These are phyloP conservation scores for Lactarius hengduanensis DNA, from an alignment of 768 basidiomycete genomes.

Conservation along the genomic window DNA sequence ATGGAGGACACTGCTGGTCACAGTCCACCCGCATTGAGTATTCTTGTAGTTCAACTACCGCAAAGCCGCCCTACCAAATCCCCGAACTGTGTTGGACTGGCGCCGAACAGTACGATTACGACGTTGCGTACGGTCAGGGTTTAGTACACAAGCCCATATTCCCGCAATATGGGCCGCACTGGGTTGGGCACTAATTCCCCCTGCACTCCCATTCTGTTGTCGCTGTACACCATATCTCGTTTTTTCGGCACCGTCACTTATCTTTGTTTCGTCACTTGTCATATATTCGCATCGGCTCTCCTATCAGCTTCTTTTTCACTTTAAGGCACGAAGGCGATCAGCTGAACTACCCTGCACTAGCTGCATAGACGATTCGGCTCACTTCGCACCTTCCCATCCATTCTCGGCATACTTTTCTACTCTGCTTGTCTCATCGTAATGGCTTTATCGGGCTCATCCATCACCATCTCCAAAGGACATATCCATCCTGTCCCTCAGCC, in stretches of 20 bases:
- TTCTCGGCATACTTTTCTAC: constrained; percentile 30
- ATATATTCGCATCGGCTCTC: constrained; percentile 28
- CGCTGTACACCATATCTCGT: constrained; percentile 12
- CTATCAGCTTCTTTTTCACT: constrained; percentile 17
- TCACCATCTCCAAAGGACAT: constrained; percentile 44
- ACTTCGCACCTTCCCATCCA: constrained; percentile 36
- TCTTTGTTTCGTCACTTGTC: constrained; percentile 33
- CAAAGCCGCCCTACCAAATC: constrained; percentile 18
- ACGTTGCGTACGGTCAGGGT: constrained; percentile 42
- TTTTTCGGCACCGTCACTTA: constrained; percentile 27
- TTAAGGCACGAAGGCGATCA: constrained; percentile 20
- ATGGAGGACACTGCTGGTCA: constrained; percentile 16
- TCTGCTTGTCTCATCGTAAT: constrained; percentile 32
- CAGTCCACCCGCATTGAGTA: constrained; percentile 28
- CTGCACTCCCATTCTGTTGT: constrained; percentile 11
- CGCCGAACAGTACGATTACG: constrained; percentile 38
- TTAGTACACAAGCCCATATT: constrained; percentile 45
- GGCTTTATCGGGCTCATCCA: constrained; percentile 31
- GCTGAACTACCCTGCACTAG: constrained; percentile 28
- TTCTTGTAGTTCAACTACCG: constrained; percentile 16
- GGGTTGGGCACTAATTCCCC: constrained; percentile 47
- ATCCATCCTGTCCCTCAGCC: constrained; percentile 62
- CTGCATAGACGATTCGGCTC: constrained; percentile 29
- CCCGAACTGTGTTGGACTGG: constrained; percentile 30
- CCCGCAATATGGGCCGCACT: constrained; percentile 47